Evolutionary conservation across 2,329 filamentous ascomycete genomes (phyloP), one percentile per base, ranked within the genome.

Genomic region (Apiospora marii): DNA sequence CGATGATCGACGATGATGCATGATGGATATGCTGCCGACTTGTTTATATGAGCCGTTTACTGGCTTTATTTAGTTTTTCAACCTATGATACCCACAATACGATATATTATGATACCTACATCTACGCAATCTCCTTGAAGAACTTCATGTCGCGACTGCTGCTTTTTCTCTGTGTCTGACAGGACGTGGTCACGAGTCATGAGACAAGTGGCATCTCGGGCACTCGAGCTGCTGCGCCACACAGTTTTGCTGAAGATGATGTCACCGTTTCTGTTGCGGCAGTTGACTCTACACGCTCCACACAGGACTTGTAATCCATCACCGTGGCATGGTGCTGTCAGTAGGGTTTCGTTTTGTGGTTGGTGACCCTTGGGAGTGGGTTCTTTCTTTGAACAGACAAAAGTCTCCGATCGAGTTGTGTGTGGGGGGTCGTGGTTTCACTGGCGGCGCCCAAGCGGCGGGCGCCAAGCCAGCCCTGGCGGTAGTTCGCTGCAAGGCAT

Each of bases 11-110:
- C 37, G 37, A 37, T 37, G 37, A 37, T 37, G 37, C n/a, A 10
- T 37, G 5, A 61, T 22, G 53, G 58, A 64, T 61, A 37, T 61
- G 53, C 53, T 22, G 34, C 30, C 19, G 34, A 12, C 14, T 8
- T 53, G 27, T 16, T 10, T 22, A 51, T 13, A 64, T 14, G 14
- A 64, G 58, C 58, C 53, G n/a, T 61, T n/a, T 22, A 61, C 12
- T 61, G 37, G 53, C 53, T 19, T 64, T 64, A n/a, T n/a, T 24
- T 24, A 19, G 12, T 64, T 64, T 64, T 14, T n/a, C n/a, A 22
- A n/a, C 37, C 1, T 41, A 64, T 64, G 58, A 64, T 64, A 64
- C 58, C 58, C 37, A 41, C 58, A 64, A 64, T 24, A 24, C 34
- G 58, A 64, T 41, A 41, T 41, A 34, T 13, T 34, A 58, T 7